Percentiles rank a stretch among this genome's conserved stretches.
Evolutionary conservation across 2,329 filamentous ascomycete genomes (phyloP).

Genomic region (Aspergillus arachidicola): DNA sequence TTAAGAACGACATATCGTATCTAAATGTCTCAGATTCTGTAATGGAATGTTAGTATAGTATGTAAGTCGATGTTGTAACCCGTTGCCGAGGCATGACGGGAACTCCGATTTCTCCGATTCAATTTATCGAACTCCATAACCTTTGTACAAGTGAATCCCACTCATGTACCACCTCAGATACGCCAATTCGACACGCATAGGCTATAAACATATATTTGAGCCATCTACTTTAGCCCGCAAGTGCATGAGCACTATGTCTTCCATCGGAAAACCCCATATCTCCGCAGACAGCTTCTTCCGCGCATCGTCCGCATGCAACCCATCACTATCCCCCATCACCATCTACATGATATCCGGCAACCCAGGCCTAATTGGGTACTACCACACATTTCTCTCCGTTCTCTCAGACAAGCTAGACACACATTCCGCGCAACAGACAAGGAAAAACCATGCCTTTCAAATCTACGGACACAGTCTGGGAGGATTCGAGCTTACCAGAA

Average conservation of each 20-base stretch:
- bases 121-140: not conserved
- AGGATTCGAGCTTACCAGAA: constrained; percentile 35
- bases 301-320: constrained; percentile 6
- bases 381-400: constrained; percentile 46
- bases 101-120: not conserved
- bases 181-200: not conserved
- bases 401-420: constrained; percentile 30
- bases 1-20: not conserved
- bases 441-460: constrained; percentile 18
- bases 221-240: not conserved
- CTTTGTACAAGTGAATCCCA: not conserved
- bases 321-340: constrained; percentile 21
- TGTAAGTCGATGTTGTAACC: not conserved
- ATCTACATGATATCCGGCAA: constrained; percentile 55
- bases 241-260: not conserved
- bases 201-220: not conserved
- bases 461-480: constrained; percentile 40
- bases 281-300: constrained; percentile 35
- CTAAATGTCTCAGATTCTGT: not conserved
- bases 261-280: constrained; percentile 24
- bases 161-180: not conserved
- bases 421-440: not conserved
- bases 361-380: constrained; percentile 54
- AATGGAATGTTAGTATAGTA: not conserved
- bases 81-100: not conserved